phyloP scores from a whole-genome alignment of 2,329 filamentous ascomycete species.

The Colletotrichum eremochloae region DNA sequence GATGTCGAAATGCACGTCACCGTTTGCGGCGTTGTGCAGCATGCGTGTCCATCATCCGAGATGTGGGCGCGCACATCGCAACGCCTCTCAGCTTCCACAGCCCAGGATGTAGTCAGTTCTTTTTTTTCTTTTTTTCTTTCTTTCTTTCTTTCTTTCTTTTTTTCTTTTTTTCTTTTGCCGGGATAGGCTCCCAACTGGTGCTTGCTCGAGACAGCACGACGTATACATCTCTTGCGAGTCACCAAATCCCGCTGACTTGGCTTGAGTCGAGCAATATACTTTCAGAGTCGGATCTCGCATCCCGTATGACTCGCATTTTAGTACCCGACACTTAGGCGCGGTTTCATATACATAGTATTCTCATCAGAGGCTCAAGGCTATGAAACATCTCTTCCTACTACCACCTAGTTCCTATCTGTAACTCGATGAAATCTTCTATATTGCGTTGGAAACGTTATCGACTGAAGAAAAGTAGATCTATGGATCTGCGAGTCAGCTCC shows the following conservation, averaged over 20 bases:
- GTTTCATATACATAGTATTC: background rate
- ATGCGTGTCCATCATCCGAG: constrained; percentile 29
- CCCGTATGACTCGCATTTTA: background rate
- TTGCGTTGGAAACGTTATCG: background rate
- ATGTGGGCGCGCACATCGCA: constrained; percentile 13
- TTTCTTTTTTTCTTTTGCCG: background rate
- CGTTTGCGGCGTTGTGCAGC: constrained; percentile 30
- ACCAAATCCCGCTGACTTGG: background rate
- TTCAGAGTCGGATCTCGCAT: background rate
- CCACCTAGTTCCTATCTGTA: accelerated
- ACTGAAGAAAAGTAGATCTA: background rate
- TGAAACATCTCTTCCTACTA: background rate
- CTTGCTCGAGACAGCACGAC: background rate
- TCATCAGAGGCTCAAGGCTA: background rate
- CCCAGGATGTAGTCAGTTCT: background rate
- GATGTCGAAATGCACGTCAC: background rate
- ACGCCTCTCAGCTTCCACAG: background rate
- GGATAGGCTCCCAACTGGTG: background rate
- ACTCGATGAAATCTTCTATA: background rate
- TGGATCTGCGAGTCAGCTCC: background rate
- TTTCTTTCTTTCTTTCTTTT: background rate
- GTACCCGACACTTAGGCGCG: background rate
- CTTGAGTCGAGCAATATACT: background rate
- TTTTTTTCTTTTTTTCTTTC: background rate
- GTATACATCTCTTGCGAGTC: background rate